Evolutionary conservation across 179 eudicot species (phyloP), one percentile per base, ranked within the genome.

Genomic region (Corrigiola litoralis): DNA sequence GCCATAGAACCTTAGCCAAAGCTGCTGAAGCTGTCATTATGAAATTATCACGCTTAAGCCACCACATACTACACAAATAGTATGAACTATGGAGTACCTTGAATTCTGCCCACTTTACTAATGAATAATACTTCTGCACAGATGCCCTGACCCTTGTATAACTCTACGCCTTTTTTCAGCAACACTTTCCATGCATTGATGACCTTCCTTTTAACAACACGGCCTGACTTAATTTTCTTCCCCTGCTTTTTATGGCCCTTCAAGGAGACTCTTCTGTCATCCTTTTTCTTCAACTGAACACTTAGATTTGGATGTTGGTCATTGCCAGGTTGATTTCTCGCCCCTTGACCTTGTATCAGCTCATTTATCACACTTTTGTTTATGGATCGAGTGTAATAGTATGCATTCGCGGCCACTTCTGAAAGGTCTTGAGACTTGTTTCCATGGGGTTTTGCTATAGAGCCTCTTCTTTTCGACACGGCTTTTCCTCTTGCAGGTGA

Each of bases 331-430:
- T 46, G 56, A 33, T 4, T 55, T 23, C 37, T 71, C 3, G 9
- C 28, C 11, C 10, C 40, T 42, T 58, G 21, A 40, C 0, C 29
- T 40, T 55, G n/a, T 7, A 25, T 31, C 31, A 29, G 17, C 52
- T 23, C 42, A 7, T 20, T 45, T 9, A 45, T 10, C 13, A 72
- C 55, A 51, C 16, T 33, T 4, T 25, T 27, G 27, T 33, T 51
- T 20, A 66, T 2, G 6, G 29, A 31, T 4, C 76, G 71, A 42
- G 76, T 72, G 20, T 58, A 66, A 58, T 72, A 72, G 29, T 14
- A 12, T 1, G 71, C 59, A 1, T 66, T 20, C 6, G 49, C 52
- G 21, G 45, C 57, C 24, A 29, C 16, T 20, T 65, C 33, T n/a
- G 14, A 47, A 14, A 49, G 29, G 4, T 36, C 0, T 40, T 24